A percentile compares a stretch with the other conserved stretches of the same genome.
phyloP scores from a whole-genome alignment of 1,284 basidiomycete genomes.

The Mycena citricolor region DNA sequence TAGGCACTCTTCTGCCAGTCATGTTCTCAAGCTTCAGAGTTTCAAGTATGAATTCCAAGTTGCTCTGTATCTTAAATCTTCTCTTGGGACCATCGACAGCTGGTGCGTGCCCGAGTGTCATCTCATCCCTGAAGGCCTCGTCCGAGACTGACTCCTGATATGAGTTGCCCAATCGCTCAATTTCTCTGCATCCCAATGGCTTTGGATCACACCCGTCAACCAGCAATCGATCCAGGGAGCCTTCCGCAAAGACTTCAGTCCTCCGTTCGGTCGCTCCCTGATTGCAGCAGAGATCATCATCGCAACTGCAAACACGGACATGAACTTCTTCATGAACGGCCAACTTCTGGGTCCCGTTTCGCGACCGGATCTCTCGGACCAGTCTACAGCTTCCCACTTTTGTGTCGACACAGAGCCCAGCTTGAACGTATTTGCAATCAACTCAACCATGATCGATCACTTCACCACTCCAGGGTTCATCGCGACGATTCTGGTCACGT shows the following conservation, averaged over 20 bases:
- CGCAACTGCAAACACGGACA: neutral
- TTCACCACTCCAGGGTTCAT: neutral
- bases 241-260: slow-evolving; percentile 1
- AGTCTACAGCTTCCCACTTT: neutral
- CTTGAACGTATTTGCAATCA: slow-evolving; percentile 2
- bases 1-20: no score
- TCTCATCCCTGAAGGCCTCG: no score
- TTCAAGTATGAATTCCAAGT: no score
- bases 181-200: slow-evolving; percentile 1
- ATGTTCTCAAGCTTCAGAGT: no score
- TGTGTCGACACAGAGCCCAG: neutral
- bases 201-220: neutral
- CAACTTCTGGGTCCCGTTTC: neutral
- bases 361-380: neutral
- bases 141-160: no score
- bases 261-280: neutral
- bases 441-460: neutral
- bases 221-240: neutral
- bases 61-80: no score
- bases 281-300: slow-evolving; percentile 1
- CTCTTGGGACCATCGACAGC: no score
- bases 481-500: slow-evolving; percentile 3
- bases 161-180: no score
- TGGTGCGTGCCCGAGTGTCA: no score
- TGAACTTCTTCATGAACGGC: slow-evolving; percentile 1